phyloP scores from a whole-genome alignment of 805 yeast species.

The Grigorovia humatica region DNA sequence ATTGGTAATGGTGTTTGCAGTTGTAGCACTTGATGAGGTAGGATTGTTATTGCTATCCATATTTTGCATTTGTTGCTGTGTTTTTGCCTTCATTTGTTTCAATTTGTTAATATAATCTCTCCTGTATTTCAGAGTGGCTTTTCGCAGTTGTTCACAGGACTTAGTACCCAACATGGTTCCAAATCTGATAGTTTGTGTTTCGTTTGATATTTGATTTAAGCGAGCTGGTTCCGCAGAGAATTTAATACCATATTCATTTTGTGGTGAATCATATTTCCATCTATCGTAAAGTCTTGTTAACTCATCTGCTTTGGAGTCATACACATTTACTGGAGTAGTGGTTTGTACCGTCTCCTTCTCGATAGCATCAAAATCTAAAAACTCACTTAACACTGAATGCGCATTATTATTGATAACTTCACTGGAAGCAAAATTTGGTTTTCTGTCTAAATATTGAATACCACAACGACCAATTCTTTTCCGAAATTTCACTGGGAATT shows the following conservation, averaged over 20 bases:
- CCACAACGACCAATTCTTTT: conserved; percentile 68
- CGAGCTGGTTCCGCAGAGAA: conserved; percentile 71
- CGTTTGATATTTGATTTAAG: conserved; percentile 71
- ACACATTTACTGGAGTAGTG: conserved; percentile 31
- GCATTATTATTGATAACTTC: conserved; percentile 13
- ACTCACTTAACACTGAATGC: conserved; percentile 30
- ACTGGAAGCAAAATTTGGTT: conserved; percentile 34
- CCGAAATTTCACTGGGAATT: conserved; percentile 48
- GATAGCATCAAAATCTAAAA: conserved; percentile 31
- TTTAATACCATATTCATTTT: conserved; percentile 34
- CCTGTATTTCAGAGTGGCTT: conserved; percentile 58
- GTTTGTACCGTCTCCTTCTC: conserved; percentile 19
- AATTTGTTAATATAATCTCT: conserved; percentile 39
- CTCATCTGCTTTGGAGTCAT: conserved; percentile 37
- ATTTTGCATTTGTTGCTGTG: conserved; percentile 10
- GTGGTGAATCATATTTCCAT: conserved; percentile 62
- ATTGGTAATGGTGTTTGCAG: conserved; percentile 1
- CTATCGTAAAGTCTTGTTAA: conserved; percentile 44
- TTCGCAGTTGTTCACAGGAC: conserved; percentile 69
- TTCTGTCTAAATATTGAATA: conserved; percentile 64
- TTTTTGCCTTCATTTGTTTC: conserved; percentile 24
- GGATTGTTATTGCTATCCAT: background rate
- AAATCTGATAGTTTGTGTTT: conserved; percentile 81
- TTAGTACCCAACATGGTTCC: conserved; percentile 86
- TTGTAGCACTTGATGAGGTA: background rate